Evolutionary conservation across 371 early-diverging fungal genomes (phyloP), one percentile per base, ranked within the genome.

Genomic region (Mucor saturninus): DNA sequence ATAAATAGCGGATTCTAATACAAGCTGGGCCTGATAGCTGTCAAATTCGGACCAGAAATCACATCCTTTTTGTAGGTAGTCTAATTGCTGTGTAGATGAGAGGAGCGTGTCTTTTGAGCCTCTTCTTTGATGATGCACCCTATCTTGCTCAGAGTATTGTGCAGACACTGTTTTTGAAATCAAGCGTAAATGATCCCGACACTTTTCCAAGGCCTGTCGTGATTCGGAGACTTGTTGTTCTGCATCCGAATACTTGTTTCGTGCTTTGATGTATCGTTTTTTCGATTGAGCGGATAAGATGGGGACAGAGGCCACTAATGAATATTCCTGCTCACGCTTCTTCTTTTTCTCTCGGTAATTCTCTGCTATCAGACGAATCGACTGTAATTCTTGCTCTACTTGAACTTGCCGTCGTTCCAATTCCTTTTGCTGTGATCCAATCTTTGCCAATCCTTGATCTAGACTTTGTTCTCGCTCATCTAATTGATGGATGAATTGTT

Each of bases 171-270:
- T 57, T 43, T 68, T 62, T 26, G 68, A 45, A 4, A 68, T 54
- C 4, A 53, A 58, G n/a, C 51, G 62, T 3, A 67, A 42, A 26
- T 64, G 51, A 11, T 64, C 61, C 35, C 60, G 61, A 60, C 69
- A 67, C 3, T 61, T 57, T 21, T 73, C 73, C n/a, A 74, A 56
- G 7, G 68, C 65, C 5, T 66, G 40, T 0, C 75, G 73, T 38
- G 70, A 39, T 15, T 75, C 71, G 13, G 77, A 73, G 1, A 80
- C 53, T 39, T 68, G 64, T 49, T 80, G 75, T 42, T 80, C 80
- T n/a, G 68, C 67, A n/a, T 45, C 59, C 15, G 61, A 53, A 40
- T 75, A 71, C 35, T 65, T 71, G 64, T 75, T 68, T 8, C 75
- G 65, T 5, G 80, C 80, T 45, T 70, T 67, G 10, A 80, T 49